phyloP scores from a whole-genome alignment of 2,329 filamentous ascomycete genomes.

The Verruconis gallopava region DNA sequence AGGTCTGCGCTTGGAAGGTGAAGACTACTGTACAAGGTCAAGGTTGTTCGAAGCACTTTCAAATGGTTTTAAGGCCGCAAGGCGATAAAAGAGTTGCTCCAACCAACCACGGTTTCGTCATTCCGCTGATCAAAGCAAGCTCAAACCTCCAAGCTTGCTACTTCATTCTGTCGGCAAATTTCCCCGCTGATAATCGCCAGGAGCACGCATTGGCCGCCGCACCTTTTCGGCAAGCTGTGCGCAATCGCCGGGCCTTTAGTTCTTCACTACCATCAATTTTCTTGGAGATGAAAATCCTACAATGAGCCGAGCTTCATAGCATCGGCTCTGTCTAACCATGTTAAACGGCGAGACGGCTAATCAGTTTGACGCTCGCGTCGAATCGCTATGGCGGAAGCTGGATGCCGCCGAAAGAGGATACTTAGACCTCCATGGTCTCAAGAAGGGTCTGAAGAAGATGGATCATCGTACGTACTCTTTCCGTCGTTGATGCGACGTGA shows the following conservation, averaged over 20 bases:
- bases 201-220: neutral
- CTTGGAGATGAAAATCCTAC: conserved; percentile 2
- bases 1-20: too few species aligned
- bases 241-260: neutral
- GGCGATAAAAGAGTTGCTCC: too few species aligned
- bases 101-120: too few species aligned
- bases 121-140: too few species aligned
- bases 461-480: conserved; percentile 63
- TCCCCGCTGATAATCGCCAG: neutral
- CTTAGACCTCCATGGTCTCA: conserved; percentile 71
- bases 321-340: conserved; percentile 21
- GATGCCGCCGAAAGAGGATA: conserved; percentile 65
- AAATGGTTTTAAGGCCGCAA: too few species aligned
- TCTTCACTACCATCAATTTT: too few species aligned
- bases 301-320: conserved; percentile 7
- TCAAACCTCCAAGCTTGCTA: too few species aligned
- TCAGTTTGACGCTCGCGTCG: conserved; percentile 67
- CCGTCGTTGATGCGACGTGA: conserved; percentile 7
- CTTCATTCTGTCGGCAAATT: too few species aligned
- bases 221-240: neutral
- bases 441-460: conserved; percentile 73
- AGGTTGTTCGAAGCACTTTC: too few species aligned
- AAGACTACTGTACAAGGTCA: too few species aligned
- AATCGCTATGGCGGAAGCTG: conserved; percentile 71
- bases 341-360: conserved; percentile 67